Evolutionary conservation across 2,329 filamentous ascomycete species (phyloP), one percentile per base, ranked within the genome.

Genomic region (Calonectria multiphialidica): DNA sequence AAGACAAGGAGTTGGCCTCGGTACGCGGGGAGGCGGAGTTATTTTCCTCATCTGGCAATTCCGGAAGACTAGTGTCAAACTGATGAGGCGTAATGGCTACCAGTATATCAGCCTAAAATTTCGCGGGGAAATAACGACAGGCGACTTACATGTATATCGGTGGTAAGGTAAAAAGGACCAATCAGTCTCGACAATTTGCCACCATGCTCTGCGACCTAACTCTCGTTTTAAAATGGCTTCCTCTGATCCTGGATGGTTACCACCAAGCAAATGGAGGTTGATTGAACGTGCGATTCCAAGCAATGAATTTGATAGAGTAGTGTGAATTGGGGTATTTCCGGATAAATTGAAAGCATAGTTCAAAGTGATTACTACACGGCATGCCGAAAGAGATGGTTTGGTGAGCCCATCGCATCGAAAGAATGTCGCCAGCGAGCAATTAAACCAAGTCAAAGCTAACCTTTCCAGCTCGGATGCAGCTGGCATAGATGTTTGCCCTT

Each of bases 261-360:
- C 21, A 5, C 53, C 53, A 40, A 59, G 53, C n/a, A 59, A 40
- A 28, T 59, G 53, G 13, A 59, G 53, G 9, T 59, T 59, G 3
- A 59, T 59, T 25, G 53, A 59, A 2, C 53, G 33, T 25, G 33
- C 33, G 5, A 59, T 40, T 25, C 53, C 53, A 9, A 40, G 53
- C 33, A 59, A 25, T 3, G 21, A 33, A 15, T 59, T 59, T 5
- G 53, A 59, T 10, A 59, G 15, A 1, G 53, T 59, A 13, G 13
- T 40, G 15, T 59, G 53, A 7, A 59, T 59, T 9, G 53, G 53
- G 2, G 53, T 59, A 3, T 59, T 59, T 23, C 53, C 53, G 5
- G 53, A 59, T 12, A 59, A 33, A 35, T 59, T 59, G 3, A 59
- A 59, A 40, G 53, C 53, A 59, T 59, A 59, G 33, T 59, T 40